phyloP scores from a whole-genome alignment of 257 asterid genomes.

The Solanum bulbocastanum region DNA sequence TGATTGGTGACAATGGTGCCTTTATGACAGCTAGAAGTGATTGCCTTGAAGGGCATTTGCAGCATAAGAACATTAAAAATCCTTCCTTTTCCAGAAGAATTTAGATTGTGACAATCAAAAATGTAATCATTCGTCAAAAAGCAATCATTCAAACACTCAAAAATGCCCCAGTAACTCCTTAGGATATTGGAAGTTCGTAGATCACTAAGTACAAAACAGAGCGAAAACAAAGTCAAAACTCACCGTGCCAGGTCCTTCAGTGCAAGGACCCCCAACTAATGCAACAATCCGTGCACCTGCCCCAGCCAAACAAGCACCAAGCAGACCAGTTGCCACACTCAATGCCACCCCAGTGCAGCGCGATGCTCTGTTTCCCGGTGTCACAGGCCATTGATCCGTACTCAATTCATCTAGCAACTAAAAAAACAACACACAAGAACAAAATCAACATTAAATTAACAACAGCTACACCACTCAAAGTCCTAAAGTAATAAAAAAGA shows the following conservation, averaged over 20 bases:
- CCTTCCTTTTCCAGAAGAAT: background rate
- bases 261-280: conserved; percentile 97
- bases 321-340: conserved; percentile 85
- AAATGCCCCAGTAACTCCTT: background rate
- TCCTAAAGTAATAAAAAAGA: background rate
- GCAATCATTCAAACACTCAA: background rate
- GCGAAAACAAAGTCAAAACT: conserved; percentile 16
- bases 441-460: background rate
- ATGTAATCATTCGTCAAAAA: background rate
- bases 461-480: background rate
- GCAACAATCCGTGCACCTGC: conserved; percentile 80
- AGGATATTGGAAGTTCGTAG: background rate
- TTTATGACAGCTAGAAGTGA: background rate
- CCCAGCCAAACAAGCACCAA: conserved; percentile 76
- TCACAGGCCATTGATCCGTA: conserved; percentile 79
- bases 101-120: background rate
- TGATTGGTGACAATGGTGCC: background rate
- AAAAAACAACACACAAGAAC: background rate
- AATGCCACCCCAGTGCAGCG: conserved; percentile 94
- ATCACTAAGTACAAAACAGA: background rate
- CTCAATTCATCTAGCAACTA: conserved; percentile 87
- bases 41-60: background rate
- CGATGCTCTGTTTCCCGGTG: conserved; percentile 72
- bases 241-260: conserved; percentile 99
- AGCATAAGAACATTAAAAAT: background rate